Evolutionary conservation across 1,139 yeast species (phyloP).

Genomic region (Kodamaea sp.): DNA sequence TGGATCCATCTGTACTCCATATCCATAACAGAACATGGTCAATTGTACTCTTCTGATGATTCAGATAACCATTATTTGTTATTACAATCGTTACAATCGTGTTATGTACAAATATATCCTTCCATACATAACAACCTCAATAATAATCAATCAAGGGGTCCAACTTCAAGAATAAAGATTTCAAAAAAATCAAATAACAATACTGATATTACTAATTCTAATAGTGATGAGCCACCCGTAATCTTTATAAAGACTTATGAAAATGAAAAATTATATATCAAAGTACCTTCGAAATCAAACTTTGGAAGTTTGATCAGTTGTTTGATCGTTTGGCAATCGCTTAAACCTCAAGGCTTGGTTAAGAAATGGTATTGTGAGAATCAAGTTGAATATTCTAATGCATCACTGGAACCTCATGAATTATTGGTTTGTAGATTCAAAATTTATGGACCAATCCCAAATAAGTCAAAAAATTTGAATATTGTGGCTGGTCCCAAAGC

Average conservation of each 20-base stretch:
- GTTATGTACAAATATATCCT: conserved; percentile 39
- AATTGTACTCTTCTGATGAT: conserved; percentile 35
- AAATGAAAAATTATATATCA: conserved; percentile 46
- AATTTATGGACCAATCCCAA: conserved; percentile 58
- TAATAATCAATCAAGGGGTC: conserved; percentile 3
- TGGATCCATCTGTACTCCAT: conserved; percentile 36
- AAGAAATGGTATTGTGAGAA: conserved; percentile 53
- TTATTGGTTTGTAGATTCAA: conserved; percentile 63
- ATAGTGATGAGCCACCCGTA: conserved; percentile 37
- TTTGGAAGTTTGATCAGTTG: conserved; percentile 50
- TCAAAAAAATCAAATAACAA: conserved; percentile 2
- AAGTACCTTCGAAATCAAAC: conserved; percentile 38
- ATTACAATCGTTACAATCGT: conserved; percentile 38
- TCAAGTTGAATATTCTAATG: conserved; percentile 27
- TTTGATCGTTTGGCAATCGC: conserved; percentile 61
- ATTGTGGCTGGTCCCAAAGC: conserved; percentile 44
- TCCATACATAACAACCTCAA: conserved; percentile 7
- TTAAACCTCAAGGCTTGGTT: conserved; percentile 55
- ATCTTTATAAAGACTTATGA: conserved; percentile 46
- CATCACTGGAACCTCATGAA: conserved; percentile 33
- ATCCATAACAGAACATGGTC: conserved; percentile 37
- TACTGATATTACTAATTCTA: neutral
- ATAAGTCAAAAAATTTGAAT: conserved; percentile 40
- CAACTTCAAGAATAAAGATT: neutral
- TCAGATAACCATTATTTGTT: conserved; percentile 32